Evolutionary conservation across 768 basidiomycete genomes (phyloP).

Genomic region (Dentipellis sp.): DNA sequence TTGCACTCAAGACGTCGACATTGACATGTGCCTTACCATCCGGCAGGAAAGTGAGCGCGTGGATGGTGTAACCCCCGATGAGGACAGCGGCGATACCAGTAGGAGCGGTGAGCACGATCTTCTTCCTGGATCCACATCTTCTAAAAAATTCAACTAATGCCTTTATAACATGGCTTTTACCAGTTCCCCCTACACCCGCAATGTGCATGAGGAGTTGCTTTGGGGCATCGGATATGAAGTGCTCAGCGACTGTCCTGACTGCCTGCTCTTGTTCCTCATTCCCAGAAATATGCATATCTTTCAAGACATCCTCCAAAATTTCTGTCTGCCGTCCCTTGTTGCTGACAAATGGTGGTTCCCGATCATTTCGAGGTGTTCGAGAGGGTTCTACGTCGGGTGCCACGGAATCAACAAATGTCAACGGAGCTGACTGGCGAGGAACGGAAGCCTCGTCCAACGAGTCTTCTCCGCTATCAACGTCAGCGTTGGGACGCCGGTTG

Average conservation of each 20-base stretch:
- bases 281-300: background rate
- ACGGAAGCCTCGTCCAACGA: too few species aligned
- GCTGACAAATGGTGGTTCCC: too few species aligned
- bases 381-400: too few species aligned
- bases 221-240: background rate
- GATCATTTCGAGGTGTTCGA: too few species aligned
- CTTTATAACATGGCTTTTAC: constrained; percentile 22
- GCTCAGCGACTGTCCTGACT: background rate
- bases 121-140: too few species aligned
- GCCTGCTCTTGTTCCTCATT: background rate
- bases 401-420: background rate
- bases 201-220: constrained; percentile 21
- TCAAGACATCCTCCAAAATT: background rate
- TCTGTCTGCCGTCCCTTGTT: too few species aligned
- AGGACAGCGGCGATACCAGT: constrained; percentile 22
- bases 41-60: constrained; percentile 17
- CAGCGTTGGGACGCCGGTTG: background rate
- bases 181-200: constrained; percentile 21
- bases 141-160: constrained; percentile 15
- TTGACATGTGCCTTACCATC: constrained; percentile 2
- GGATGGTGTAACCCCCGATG: constrained; percentile 22
- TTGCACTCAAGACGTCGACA: constrained; percentile 1
- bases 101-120: constrained; percentile 17
- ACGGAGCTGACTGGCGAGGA: background rate
- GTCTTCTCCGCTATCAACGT: background rate